Evolutionary conservation across 805 yeast species (phyloP), one percentile per base, ranked within the genome.

Genomic region (Pichia cabralensis): DNA sequence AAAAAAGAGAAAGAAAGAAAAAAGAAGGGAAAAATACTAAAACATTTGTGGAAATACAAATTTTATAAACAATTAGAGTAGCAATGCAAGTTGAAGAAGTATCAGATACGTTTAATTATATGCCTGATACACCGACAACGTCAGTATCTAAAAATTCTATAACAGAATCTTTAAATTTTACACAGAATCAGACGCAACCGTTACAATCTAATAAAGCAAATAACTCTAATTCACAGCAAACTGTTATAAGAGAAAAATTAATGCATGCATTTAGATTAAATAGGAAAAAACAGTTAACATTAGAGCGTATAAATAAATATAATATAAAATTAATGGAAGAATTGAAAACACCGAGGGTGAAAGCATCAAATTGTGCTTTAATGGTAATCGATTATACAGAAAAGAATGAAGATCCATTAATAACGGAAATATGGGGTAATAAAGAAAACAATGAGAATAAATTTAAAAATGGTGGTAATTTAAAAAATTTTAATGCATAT

Each of bases 311-410:
- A 22, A 66, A 64, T 31, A 77, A 76, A 45, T 60, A 76, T 22
- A 78, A 76, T 45, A 48, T 54, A 4, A 71, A 70, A 40, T 53
- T 80, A 24, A 67, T 65, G 43, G 65, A 65, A 20, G 67, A 72
- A 28, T 50, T 80, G 25, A 50, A 65, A 3, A 57, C 71, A 34
- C 76, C 77, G 10, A 60, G 86, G 40, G 72, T 76, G 3, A 72
- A 76, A 22, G 77, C 81, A 8, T 74, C 83, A 5, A 70, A 71
- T 46, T 80, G 80, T 7, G 69, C 76, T 7, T 56, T 68, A 24
- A 48, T 56, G 54, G 57, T 69, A 15, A 62, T 70, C 11, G 58
- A 65, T 35, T 62, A 57, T 30, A 58, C 65, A 7, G 61, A 64
- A 35, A 61, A 56, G 16, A 64, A 65, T 6, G 62, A 64, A 3